Base-by-base conservation (phyloP, 208 protist species). In the Trypanosoma vivax region DNA sequence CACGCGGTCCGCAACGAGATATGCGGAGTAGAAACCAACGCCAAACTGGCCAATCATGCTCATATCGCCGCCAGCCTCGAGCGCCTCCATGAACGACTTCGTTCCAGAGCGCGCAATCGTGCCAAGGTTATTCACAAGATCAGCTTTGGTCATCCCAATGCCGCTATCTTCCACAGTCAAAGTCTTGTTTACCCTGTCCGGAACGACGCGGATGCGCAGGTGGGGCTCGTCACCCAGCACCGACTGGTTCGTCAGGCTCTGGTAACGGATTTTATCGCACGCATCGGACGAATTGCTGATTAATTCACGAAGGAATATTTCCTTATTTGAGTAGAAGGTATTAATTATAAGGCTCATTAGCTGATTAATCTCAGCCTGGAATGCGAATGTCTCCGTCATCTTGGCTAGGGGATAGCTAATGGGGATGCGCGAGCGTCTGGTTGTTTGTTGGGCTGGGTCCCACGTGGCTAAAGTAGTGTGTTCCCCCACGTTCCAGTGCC, bases 11-110 rank as follows among this genome's bases (percentile, higher is more conserved):
- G 97, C 97, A 30, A 99, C 97, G 13, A 99, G 92, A 76, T 98
- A 99, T 16, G 97, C 96, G 42, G 95, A 99, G 93, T 99, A 99
- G 94, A 99, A 99, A 54, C 98, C 98, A 45, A 99, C 98, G 96
- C 98, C 98, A 66, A 99, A 99, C 84, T 99, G 98, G 61, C 98
- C 98, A 65, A 99, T 99, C 90, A 99, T 98, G 71, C 65, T 88
- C 43, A 99, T 83, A 70, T 99, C 97, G 50, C 93, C 97, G 45
- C 96, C 96, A 50, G 78, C 83, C 59, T 88, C 67, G n/a, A 99
- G 79, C 21, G 92, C 93, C 81, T 99, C 96, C 95, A 99, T 98
- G 76, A 99, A 99, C 18, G 76, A 71, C 76, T 98, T 99, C 31
- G 97, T 99, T 58, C 98, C 98, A 34, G 97, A 99, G 58, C 89